phyloP scores from a whole-genome alignment of 192 early-diverging fungal genomes.

The Dissophora ornata region DNA sequence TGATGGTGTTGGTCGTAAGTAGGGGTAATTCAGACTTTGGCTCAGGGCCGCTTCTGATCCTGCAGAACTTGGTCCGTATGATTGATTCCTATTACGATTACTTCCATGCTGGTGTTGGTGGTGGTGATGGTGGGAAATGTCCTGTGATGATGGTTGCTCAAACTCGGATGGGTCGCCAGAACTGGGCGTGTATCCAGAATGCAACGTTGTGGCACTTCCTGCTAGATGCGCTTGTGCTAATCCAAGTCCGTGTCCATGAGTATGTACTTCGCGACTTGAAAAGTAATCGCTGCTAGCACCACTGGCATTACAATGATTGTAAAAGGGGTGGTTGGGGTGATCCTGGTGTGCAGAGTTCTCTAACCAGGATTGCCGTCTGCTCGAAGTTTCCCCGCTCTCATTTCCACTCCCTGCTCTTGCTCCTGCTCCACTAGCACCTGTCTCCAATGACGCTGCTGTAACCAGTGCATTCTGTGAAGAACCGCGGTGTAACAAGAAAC shows the following conservation, averaged over 20 bases:
- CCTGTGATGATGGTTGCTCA: slow-evolving; percentile 2
- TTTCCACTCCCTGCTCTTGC: neutral
- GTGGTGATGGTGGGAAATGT: neutral
- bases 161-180: slow-evolving; percentile 20
- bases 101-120: neutral
- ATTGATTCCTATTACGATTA: no score
- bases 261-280: neutral
- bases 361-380: no score
- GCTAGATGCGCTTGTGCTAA: neutral
- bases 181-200: slow-evolving; percentile 19
- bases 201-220: slow-evolving; percentile 5
- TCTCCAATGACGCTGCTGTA: neutral
- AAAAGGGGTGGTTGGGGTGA: slow-evolving; percentile 10
- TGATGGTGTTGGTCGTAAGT: neutral
- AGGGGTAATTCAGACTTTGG: slow-evolving; percentile 9
- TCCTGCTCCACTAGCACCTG: neutral
- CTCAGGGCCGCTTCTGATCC: slow-evolving; percentile 15
- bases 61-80: slow-evolving; percentile 17
- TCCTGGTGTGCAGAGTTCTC: no score
- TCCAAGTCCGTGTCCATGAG: neutral
- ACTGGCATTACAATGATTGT: slow-evolving; percentile 15
- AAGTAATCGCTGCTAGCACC: slow-evolving; percentile 18
- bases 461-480: neutral
- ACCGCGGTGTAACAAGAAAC: neutral
- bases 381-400: no score